Conservation (phyloP, 768 basidiomycete genomes). For the Porpolomopsis calyptriformis region DNA sequence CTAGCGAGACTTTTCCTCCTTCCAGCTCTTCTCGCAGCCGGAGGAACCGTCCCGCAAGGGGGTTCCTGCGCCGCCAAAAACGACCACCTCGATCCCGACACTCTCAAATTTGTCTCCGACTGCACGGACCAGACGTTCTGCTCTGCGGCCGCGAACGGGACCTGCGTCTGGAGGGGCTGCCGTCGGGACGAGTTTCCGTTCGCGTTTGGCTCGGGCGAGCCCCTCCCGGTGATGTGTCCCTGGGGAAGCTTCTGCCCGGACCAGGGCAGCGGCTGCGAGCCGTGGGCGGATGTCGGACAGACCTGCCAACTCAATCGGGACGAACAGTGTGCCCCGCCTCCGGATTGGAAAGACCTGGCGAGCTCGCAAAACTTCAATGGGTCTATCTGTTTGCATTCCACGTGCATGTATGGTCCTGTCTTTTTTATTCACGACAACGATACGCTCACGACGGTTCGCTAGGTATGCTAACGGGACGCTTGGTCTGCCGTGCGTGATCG, state of each 20-base stretch:
- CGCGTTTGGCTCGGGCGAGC: slow-evolving; percentile 27
- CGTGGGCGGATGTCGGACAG: slow-evolving; percentile 30
- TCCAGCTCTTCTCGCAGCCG: not conserved
- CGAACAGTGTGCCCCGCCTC: slow-evolving; percentile 38
- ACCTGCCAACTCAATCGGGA: slow-evolving; percentile 55
- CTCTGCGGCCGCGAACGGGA: slow-evolving; percentile 27
- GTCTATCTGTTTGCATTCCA: slow-evolving; percentile 45
- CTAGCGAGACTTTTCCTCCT: not conserved
- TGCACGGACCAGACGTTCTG: slow-evolving; percentile 54
- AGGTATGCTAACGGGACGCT: slow-evolving; percentile 50
- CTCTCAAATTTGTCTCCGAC: slow-evolving; percentile 50
- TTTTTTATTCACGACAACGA: not conserved
- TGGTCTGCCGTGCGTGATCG: slow-evolving; percentile 39
- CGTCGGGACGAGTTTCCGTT: slow-evolving; percentile 53
- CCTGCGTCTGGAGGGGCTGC: slow-evolving; percentile 46
- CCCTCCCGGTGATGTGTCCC: slow-evolving; percentile 44
- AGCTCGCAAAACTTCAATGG: slow-evolving; percentile 38
- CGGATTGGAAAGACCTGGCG: slow-evolving; percentile 31
- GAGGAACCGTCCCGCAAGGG: slow-evolving; percentile 6
- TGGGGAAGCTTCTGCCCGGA: slow-evolving; percentile 55
- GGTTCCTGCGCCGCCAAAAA: slow-evolving; percentile 31
- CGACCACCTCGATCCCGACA: slow-evolving; percentile 41
- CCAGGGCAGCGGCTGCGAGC: slow-evolving; percentile 47
- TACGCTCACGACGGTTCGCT: not conserved
- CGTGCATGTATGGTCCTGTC: slow-evolving; percentile 43